Evolutionary conservation across 768 basidiomycete species (phyloP).

Genomic region (Coprinellus aureogranulatus): DNA sequence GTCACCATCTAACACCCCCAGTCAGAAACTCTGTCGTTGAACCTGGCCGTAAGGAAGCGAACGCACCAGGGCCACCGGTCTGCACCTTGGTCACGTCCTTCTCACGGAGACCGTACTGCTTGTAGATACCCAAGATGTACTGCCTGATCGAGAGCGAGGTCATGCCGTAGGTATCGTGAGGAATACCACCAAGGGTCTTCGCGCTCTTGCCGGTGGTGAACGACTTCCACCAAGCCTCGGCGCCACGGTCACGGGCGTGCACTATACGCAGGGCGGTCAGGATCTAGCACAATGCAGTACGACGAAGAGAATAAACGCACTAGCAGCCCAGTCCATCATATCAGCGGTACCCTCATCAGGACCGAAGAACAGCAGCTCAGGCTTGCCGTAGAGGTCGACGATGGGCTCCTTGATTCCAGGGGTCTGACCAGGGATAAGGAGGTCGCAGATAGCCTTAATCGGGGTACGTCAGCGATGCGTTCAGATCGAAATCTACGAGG

Average conservation of each 20-base stretch:
- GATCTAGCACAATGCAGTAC: not conserved
- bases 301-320: slow-evolving; percentile 43
- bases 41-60: not conserved
- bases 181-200: slow-evolving; percentile 84
- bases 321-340: slow-evolving; percentile 99
- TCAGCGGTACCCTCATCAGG: slow-evolving; percentile 98
- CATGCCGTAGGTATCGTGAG: slow-evolving; percentile 90
- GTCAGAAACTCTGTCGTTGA: too few species aligned
- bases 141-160: slow-evolving; percentile 92
- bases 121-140: slow-evolving; percentile 92
- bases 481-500: too few species aligned
- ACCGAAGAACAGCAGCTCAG: slow-evolving; percentile 92
- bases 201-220: slow-evolving; percentile 97
- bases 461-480: too few species aligned
- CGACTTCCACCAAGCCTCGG: slow-evolving; percentile 97
- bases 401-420: slow-evolving; percentile 96
- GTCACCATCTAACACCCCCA: slow-evolving; percentile 84
- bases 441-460: slow-evolving; percentile 88
- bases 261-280: slow-evolving; percentile 42
- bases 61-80: slow-evolving; percentile 83
- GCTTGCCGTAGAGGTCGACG: slow-evolving; percentile 85
- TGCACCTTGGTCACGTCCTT: slow-evolving; percentile 97
- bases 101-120: slow-evolving; percentile 89
- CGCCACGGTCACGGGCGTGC: slow-evolving; percentile 86
- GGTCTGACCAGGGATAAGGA: slow-evolving; percentile 92